Conservation (phyloP, 23 red algal genomes). For the Pyropia haitanensis region DNA sequence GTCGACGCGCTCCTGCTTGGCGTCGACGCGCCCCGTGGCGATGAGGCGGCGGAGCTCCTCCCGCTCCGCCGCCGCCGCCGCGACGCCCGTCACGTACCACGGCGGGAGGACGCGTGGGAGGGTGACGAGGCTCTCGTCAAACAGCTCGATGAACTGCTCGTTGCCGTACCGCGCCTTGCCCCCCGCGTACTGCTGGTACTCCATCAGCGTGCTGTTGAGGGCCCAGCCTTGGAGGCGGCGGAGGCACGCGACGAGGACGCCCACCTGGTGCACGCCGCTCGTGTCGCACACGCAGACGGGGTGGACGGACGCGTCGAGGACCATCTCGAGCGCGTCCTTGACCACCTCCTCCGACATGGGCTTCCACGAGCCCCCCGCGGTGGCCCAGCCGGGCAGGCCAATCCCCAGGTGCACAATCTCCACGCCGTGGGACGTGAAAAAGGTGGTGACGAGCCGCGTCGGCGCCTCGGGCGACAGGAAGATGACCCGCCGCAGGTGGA, state of each 20-base stretch:
- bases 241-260: constrained; percentile 79
- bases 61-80: too few species aligned
- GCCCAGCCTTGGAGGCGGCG: constrained; percentile 80
- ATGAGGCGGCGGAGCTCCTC: too few species aligned
- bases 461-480: constrained; percentile 63
- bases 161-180: constrained; percentile 65
- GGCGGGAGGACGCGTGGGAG: constrained; percentile 31
- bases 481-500: constrained; percentile 53
- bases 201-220: constrained; percentile 67
- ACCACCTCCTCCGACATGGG: constrained; percentile 88
- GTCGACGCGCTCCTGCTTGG: too few species aligned
- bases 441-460: constrained; percentile 28
- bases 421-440: constrained; percentile 53
- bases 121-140: constrained; percentile 85
- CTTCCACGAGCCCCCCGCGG: constrained; percentile 41
- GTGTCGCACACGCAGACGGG: constrained; percentile 78
- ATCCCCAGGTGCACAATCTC: constrained; percentile 36
- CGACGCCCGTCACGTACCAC: constrained; percentile 19
- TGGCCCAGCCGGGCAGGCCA: not conserved
- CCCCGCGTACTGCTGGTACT: constrained; percentile 76
- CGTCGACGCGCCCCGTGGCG: too few species aligned
- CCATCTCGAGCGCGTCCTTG: constrained; percentile 55
- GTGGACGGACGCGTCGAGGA: constrained; percentile 27
- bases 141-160: constrained; percentile 98
- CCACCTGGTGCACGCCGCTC: constrained; percentile 60